These are phyloP conservation scores for Geotrichum australiense DNA, from an alignment of 1,139 yeast species.

Conservation along the genomic window DNA sequence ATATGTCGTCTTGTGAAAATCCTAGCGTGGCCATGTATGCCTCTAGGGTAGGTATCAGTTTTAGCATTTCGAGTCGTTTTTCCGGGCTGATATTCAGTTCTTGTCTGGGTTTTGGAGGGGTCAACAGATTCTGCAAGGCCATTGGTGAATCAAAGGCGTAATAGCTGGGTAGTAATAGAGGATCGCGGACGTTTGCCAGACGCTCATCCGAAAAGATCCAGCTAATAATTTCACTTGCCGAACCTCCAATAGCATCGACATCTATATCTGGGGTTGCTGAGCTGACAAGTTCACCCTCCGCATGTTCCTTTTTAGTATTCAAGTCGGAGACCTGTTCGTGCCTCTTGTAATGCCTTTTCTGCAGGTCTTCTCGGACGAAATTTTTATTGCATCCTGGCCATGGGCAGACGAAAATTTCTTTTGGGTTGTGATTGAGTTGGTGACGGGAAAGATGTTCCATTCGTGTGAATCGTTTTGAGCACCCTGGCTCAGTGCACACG, in stretches of 20 bases:
- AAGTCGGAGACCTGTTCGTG: conserved; percentile 1
- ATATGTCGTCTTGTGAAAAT: conserved; percentile 6
- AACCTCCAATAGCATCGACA: conserved; percentile 4
- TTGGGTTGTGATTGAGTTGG: conserved; percentile 17
- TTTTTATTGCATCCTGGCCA: conserved; percentile 16
- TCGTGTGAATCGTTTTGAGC: conserved; percentile 58
- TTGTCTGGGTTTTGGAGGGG: conserved; percentile 30
- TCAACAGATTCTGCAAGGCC: conserved; percentile 35
- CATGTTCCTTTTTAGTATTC: background rate
- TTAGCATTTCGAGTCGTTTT: conserved; percentile 20
- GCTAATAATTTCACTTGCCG: conserved; percentile 27
- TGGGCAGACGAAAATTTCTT: conserved; percentile 12
- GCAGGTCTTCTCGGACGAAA: conserved; percentile 18
- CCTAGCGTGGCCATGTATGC: conserved; percentile 2
- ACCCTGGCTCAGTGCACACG: conserved; percentile 46
- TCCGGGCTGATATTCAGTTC: conserved; percentile 17
- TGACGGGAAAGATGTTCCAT: conserved; percentile 35
- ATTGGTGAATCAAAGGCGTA: conserved; percentile 31
- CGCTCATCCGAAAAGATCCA: conserved; percentile 35
- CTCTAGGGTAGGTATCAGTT: conserved; percentile 11
- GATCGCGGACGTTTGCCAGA: conserved; percentile 29
- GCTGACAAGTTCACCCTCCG: background rate
- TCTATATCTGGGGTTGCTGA: background rate
- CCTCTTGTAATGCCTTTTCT: conserved; percentile 15
- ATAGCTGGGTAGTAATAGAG: conserved; percentile 28